phyloP scores from a whole-genome alignment of 306 rosid genomes.

The Pueraria montana region DNA sequence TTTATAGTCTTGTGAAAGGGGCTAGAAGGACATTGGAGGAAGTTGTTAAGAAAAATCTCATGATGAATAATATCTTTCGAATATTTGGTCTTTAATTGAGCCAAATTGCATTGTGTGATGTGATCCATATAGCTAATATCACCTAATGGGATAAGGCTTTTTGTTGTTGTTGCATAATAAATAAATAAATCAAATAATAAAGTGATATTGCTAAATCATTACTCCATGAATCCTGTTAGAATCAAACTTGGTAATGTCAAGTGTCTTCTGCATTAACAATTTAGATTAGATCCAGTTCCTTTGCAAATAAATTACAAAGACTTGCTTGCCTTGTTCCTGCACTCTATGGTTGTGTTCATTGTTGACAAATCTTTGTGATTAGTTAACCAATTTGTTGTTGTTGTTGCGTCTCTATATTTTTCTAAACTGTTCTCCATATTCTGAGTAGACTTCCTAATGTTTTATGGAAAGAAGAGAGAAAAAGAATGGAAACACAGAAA shows the following conservation, averaged over 20 bases:
- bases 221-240: not conserved
- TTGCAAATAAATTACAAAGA: slow-evolving; percentile 16
- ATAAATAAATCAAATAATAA: too few relatives aligned
- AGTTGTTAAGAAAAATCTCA: not conserved
- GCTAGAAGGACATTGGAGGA: not conserved
- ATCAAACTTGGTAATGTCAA: not conserved
- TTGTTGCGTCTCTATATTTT: slow-evolving; percentile 2
- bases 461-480: not conserved
- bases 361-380: slow-evolving; percentile 12
- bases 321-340: slow-evolving; percentile 3
- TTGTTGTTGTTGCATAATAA: not conserved
- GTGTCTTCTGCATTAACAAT: not conserved
- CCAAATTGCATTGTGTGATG: not conserved
- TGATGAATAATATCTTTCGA: not conserved
- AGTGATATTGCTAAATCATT: not conserved
- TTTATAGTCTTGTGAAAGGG: too few relatives aligned
- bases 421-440: slow-evolving; percentile 10
- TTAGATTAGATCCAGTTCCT: slow-evolving; percentile 5
- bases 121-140: not conserved
- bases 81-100: too few relatives aligned
- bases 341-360: slow-evolving; percentile 8
- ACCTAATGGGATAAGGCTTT: not conserved
- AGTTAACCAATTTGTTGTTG: slow-evolving; percentile 15
- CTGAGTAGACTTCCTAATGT: slow-evolving; percentile 17
- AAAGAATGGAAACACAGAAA: slow-evolving; percentile 29